These are phyloP conservation scores for Penicillium coffeae DNA, from an alignment of 495 filamentous ascomycete species.

Conservation along the genomic window DNA sequence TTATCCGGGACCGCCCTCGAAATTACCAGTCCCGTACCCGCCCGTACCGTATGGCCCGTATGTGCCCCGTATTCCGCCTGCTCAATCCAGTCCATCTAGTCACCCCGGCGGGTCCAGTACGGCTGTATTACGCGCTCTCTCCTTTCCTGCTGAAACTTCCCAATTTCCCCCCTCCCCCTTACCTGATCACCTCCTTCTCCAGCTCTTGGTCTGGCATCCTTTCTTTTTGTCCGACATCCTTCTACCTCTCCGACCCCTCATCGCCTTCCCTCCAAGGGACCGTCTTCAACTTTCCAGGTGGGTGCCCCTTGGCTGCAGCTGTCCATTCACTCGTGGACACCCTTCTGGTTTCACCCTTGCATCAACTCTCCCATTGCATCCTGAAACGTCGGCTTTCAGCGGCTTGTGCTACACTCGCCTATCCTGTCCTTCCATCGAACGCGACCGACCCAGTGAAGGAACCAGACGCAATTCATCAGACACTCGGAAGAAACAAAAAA, in stretches of 20 bases:
- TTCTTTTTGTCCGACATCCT: slow-evolving; percentile 11
- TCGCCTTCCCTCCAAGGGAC: slow-evolving; percentile 1
- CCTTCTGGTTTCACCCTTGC: slow-evolving; percentile 25
- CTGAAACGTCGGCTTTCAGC: slow-evolving; percentile 25
- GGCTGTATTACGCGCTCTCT: slow-evolving; percentile 17
- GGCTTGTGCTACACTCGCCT: slow-evolving; percentile 18
- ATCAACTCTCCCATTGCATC: slow-evolving; percentile 17
- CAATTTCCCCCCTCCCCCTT: slow-evolving; percentile 25
- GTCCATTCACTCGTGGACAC: slow-evolving; percentile 9
- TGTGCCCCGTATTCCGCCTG: neutral
- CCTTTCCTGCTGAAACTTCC: slow-evolving; percentile 31
- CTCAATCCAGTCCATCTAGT: neutral
- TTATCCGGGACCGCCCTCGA: neutral
- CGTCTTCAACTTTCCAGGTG: slow-evolving; percentile 1
- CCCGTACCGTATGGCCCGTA: neutral
- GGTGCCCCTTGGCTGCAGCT: slow-evolving; percentile 1
- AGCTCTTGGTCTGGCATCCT: slow-evolving; percentile 16
- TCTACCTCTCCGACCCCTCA: slow-evolving; percentile 12
- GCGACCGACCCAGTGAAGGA: neutral
- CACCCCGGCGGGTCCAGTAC: neutral
- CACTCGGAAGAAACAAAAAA: neutral
- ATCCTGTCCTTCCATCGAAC: slow-evolving; percentile 7
- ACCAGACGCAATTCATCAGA: neutral
- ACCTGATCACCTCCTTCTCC: slow-evolving; percentile 24
- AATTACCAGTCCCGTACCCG: too few relatives aligned